Evolutionary conservation across 2,329 filamentous ascomycete species (phyloP), one percentile per base, ranked within the genome.

Genomic region (Gaeumannomyces sp.): DNA sequence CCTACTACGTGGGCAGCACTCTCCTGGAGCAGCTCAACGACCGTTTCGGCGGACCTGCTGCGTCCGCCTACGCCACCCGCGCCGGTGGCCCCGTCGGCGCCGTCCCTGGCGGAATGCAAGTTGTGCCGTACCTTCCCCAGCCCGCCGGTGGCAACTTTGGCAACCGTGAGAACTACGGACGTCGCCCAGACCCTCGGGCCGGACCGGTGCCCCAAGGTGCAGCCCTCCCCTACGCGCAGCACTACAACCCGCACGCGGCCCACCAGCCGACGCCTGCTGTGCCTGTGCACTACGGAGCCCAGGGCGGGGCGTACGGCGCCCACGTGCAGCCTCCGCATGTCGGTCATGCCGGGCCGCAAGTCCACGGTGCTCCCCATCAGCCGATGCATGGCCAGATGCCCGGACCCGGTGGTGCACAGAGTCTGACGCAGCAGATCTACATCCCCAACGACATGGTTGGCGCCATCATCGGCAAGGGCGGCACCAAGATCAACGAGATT

Each of bases 371-470:
- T 28, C 89, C 89, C 64, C 88, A 90, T 62, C 90, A 91, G 72
- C 90, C 92, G 11, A 89, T 93, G 80, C 86, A 89, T 68, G 86
- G 86, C 25, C 86, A 76, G 59, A 87, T 78, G 83, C 29, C 62
- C n/a, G 79, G 77, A 16, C 77, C 78, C 29, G 72, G 69, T 57
- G 92, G 91, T 63, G 89, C 92, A 69, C 92, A 93, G 62, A 62
- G 61, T 28, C 83, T 98, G 73, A 99, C 95, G 3, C 95, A 99
- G 78, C 95, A 99, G 78, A 99, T 99, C 70, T 99, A 91, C 80
- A 99, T 99, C 72, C 95, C 95, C 66, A 99, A 99, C 75, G 95
- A 99, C 74, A 98, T 99, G 95, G 95, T 99, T 64, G 95, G 95
- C 68, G 95, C 95, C 65, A 99, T 99, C 72, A 99, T 99, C 72